phyloP scores from a whole-genome alignment of 805 yeast genomes.

The Brettanomyces sp. region DNA sequence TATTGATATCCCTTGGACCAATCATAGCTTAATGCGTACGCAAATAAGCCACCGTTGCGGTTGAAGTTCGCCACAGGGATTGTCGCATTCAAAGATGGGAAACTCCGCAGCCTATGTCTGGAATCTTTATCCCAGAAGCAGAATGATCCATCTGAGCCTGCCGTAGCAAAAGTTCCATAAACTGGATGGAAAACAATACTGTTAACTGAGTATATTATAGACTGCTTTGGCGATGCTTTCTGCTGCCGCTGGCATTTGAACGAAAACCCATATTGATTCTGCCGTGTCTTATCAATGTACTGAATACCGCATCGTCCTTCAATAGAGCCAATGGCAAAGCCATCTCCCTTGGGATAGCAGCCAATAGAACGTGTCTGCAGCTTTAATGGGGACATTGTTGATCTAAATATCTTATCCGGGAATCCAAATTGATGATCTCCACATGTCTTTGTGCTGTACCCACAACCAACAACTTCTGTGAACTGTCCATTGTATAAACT shows the following conservation, averaged over 20 bases:
- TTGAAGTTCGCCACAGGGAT: constrained; percentile 77
- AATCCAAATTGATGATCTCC: constrained; percentile 65
- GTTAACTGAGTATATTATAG: constrained; percentile 70
- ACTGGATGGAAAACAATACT: constrained; percentile 79
- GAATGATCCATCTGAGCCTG: constrained; percentile 91
- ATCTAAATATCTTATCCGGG: constrained; percentile 79
- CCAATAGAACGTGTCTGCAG: constrained; percentile 78
- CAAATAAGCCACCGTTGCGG: constrained; percentile 73
- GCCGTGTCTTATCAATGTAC: constrained; percentile 78
- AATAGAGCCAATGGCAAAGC: constrained; percentile 85
- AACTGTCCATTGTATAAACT: constrained; percentile 80
- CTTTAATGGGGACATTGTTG: constrained; percentile 67
- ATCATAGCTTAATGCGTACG: constrained; percentile 88
- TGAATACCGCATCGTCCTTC: constrained; percentile 96
- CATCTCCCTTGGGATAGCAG: constrained; percentile 87
- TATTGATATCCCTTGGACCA: constrained; percentile 89
- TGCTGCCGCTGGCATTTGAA: constrained; percentile 90
- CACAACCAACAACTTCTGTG: constrained; percentile 77
- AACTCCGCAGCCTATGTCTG: constrained; percentile 74
- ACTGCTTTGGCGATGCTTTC: constrained; percentile 44
- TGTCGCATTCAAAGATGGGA: constrained; percentile 57
- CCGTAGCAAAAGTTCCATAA: constrained; percentile 86
- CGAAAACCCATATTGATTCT: constrained; percentile 65
- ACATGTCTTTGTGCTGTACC: constrained; percentile 89
- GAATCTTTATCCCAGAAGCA: constrained; percentile 96